Base-by-base conservation (phyloP, 345 rosid genomes). In the Salix caprea region DNA sequence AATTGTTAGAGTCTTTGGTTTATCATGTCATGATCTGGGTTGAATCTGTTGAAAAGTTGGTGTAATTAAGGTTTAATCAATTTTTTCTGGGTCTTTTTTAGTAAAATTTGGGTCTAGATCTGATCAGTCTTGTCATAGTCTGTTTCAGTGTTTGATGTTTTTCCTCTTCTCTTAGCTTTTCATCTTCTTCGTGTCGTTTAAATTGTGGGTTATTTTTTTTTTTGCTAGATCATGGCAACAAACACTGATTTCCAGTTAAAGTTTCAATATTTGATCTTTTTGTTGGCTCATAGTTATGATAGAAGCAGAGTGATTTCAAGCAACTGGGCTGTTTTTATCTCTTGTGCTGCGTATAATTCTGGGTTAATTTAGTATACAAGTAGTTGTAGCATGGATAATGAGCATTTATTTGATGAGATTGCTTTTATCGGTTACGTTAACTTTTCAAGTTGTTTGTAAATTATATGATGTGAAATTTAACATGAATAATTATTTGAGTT, bases 41-140 rank as follows among this genome's bases (percentile, higher is more conserved):
- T 68, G 64, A 62, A 64, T 71, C 60, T 23, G n/a, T 26, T 6
- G 9, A 61, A 32, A 62, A 14, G 26, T 21, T 18, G 32, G 24
- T 61, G 54, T 15, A 14, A 9, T 40, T 40, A 2, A 13, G 18
- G 40, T 65, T 67, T 39, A n/a, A 50, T 58, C 39, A 13, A 1
- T 8, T 16, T 67, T 34, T 71, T 16, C 1, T 0, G 28, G 23
- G 1, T 71, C 14, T 6, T 30, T 19, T 1, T 42, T 1, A 30
- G 30, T 72, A 4, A 5, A 56, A 4, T 39, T 72, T 67, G n/a
- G 13, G 14, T 18, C 24, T 70, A 78, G 81, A 78, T 78, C 81
- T 69, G 69, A 67, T 16, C 70, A 42, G 19, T 73, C 67, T 73
- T 12, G 46, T 67, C 42, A 46, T 14, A 10, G 54, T 37, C 13